Conservation (phyloP, 176 grass and related monocot species). For the Puccinellia tenuiflora region DNA sequence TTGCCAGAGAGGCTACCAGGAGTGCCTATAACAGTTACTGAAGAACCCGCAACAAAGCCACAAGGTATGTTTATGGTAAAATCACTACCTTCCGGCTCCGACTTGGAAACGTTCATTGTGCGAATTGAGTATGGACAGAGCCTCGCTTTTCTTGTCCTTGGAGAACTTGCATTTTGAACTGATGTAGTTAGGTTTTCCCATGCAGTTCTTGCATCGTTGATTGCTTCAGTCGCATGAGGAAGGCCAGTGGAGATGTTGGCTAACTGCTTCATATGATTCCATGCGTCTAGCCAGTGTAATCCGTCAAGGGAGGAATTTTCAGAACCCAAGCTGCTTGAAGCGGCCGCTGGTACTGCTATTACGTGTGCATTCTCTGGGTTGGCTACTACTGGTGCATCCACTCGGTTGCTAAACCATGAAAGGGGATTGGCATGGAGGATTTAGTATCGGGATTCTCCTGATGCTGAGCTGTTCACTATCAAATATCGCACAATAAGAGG, state of each 20-base stretch:
- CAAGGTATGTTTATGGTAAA: constrained; percentile 66
- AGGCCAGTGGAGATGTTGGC: constrained; percentile 42
- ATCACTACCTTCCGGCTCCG: background rate
- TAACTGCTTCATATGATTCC: constrained; percentile 60
- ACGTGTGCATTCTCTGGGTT: constrained; percentile 10
- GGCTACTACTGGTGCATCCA: background rate
- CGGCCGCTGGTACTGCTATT: background rate
- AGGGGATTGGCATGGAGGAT: constrained; percentile 41
- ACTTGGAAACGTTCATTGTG: constrained; percentile 60
- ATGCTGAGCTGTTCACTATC: constrained; percentile 38
- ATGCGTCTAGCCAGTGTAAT: constrained; percentile 51
- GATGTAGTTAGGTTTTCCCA: constrained; percentile 57
- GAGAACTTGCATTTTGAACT: constrained; percentile 33
- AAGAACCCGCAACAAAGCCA: constrained; percentile 71
- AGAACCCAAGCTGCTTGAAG: constrained; percentile 11
- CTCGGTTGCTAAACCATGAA: constrained; percentile 26
- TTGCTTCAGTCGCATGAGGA: constrained; percentile 60
- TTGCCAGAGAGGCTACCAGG: constrained; percentile 58
- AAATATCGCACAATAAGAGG: constrained; percentile 56
- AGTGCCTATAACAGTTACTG: constrained; percentile 76
- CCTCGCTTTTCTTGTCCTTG: constrained; percentile 15
- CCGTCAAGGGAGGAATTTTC: constrained; percentile 32
- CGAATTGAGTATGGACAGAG: constrained; percentile 68
- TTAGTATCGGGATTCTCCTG: constrained; percentile 27
- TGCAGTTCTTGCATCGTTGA: constrained; percentile 58